Evolutionary conservation across 495 filamentous ascomycete species (phyloP), one percentile per base, ranked within the genome.

Genomic region (Aspergillus incahuasiensis): DNA sequence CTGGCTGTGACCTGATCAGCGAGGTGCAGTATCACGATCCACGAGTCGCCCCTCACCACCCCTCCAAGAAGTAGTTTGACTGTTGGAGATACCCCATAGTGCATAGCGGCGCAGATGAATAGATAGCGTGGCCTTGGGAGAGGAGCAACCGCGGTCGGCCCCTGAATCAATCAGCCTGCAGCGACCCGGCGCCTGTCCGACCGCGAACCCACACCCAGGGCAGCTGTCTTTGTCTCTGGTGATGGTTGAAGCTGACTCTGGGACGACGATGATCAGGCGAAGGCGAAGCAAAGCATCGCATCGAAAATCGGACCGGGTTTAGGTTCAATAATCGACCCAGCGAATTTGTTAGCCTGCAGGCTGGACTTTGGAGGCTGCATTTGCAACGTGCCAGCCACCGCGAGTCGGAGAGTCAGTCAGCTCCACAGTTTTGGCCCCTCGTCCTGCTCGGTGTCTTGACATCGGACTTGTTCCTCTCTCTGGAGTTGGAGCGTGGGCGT

Each of bases 291-390:
- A 45, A 24, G 28, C 28, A 30, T 18, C 43, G 20, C 38, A 32
- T 52, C 38, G 21, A 42, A 38, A 52, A 43, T 1, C 32, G 39
- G 38, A 32, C 49, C 21, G n/a, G 19, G 4, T 32, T 52, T 43
- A 34, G 24, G 49, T 52, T 52, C 39, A 42, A 52, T 43, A 42
- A 52, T 52, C 38, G n/a, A 40, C 18, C 38, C 16, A 18, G 38
- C 38, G 38, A 40, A 40, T 40, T 49, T 49, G 46, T 49, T 49
- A n/a, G n/a, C n/a, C n/a, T n/a, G n/a, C n/a, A n/a, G n/a, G n/a
- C n/a, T n/a, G 46, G 46, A 49, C 30, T 49, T 22, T 28, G 25
- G 25, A 28, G 25, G 8, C 25, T 28, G 25, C 25, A 48, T 19
- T 34, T 48, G 22, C 44, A 22, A 20, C 46, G 32, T 35, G 32